A percentile compares a stretch with the other conserved stretches of the same genome.
phyloP scores from a whole-genome alignment of 73 alveolate species.

The Paramecium bursaria region DNA sequence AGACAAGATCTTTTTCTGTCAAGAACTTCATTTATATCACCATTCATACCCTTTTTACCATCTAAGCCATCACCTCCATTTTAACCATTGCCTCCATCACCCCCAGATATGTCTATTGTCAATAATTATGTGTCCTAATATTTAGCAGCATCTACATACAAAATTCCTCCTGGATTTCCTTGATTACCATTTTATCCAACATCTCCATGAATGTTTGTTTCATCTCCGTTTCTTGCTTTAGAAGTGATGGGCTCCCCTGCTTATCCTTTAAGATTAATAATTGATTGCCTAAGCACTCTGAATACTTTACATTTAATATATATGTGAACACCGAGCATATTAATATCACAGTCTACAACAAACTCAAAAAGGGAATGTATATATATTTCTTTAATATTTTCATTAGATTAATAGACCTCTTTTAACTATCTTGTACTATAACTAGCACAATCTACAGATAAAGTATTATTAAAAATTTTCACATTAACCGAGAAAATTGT shows the following conservation, averaged over 20 bases:
- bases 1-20: not conserved
- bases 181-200: not conserved
- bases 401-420: too few species aligned
- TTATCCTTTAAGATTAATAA: not conserved
- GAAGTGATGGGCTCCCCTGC: not conserved
- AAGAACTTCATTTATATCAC: not conserved
- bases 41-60: not conserved
- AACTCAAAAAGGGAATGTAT: too few species aligned
- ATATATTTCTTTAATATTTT: too few species aligned
- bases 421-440: too few species aligned
- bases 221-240: too few species aligned
- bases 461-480: too few species aligned
- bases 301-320: not conserved
- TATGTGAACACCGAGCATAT: too few species aligned
- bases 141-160: not conserved
- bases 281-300: not conserved
- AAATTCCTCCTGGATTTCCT: not conserved
- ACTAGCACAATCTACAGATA: too few species aligned
- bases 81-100: slow-evolving; percentile 15
- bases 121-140: not conserved
- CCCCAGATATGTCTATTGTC: not conserved
- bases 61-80: slow-evolving; percentile 8
- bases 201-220: not conserved
- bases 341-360: too few species aligned
- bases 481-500: too few species aligned